A percentile compares a stretch with the other conserved stretches of the same genome.
phyloP scores from a whole-genome alignment of 257 asterid species.

The Handroanthus guayacan region DNA sequence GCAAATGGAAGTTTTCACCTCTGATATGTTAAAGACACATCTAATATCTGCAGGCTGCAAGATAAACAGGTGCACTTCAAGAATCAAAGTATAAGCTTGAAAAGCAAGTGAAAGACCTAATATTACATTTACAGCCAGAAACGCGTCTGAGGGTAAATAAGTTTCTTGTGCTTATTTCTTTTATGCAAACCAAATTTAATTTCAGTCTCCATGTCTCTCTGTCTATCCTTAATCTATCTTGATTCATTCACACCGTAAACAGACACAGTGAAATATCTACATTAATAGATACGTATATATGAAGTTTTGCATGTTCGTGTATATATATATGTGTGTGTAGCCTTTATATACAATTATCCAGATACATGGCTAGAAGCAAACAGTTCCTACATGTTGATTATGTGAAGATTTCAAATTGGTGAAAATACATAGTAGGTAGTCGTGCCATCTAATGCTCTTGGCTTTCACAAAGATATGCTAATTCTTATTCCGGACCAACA shows the following conservation, averaged over 20 bases:
- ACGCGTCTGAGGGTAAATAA: constrained; percentile 73
- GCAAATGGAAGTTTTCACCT: constrained; percentile 6
- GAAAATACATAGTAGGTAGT: constrained; percentile 6
- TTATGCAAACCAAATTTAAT: neutral
- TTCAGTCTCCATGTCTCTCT: neutral
- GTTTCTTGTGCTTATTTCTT: constrained; percentile 34
- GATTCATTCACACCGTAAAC: neutral
- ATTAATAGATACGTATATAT: neutral
- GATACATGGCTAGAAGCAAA: constrained; percentile 3
- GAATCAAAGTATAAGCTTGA: constrained; percentile 88
- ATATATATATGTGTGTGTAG: neutral
- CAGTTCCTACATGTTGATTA: neutral
- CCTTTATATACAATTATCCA: neutral
- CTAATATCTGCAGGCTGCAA: constrained; percentile 61
- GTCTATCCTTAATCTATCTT: neutral
- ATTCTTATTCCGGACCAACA: constrained; percentile 62
- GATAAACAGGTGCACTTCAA: constrained; percentile 81
- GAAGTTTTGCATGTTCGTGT: neutral
- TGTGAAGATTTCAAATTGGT: constrained; percentile 1
- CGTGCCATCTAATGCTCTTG: constrained; percentile 21
- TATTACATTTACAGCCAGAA: constrained; percentile 72
- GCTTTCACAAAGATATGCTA: constrained; percentile 30
- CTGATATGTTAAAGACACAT: constrained; percentile 24
- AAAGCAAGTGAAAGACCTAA: constrained; percentile 80
- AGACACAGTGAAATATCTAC: neutral